Evolutionary conservation across 768 basidiomycete species (phyloP).

Genomic region (Naganishia onofrii): DNA sequence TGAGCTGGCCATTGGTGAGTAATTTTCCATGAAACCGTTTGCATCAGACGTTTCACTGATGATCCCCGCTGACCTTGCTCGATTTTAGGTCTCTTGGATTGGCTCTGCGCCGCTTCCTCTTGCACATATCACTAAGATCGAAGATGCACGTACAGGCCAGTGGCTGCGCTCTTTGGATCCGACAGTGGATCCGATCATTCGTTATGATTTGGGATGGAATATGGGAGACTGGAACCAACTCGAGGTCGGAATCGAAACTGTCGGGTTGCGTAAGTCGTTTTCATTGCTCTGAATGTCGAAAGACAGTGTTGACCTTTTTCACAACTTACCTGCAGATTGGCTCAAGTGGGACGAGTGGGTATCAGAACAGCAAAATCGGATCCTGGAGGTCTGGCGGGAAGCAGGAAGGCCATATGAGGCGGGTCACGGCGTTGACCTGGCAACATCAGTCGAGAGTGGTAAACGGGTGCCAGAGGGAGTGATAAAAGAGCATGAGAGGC

Average conservation of each 20-base stretch:
- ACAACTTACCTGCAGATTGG: conserved; percentile 48
- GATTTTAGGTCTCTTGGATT: conserved; percentile 51
- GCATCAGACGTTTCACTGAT: neutral
- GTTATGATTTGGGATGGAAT: conserved; percentile 52
- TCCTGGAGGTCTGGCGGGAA: conserved; percentile 45
- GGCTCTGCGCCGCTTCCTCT: conserved; percentile 51
- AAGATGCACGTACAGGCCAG: conserved; percentile 55
- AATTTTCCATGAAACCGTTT: neutral
- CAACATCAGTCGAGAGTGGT: conserved; percentile 43
- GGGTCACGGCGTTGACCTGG: conserved; percentile 46
- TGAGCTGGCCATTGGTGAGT: conserved; percentile 53
- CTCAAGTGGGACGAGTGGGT: conserved; percentile 51
- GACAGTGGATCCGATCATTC: conserved; percentile 47
- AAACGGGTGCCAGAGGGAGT: conserved; percentile 44
- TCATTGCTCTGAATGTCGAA: neutral
- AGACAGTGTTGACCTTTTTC: neutral
- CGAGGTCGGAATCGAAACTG: conserved; percentile 46
- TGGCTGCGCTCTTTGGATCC: conserved; percentile 53
- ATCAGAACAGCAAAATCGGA: conserved; percentile 40
- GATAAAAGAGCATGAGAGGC: conserved; percentile 48
- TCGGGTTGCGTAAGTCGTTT: conserved; percentile 50
- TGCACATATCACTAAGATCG: conserved; percentile 51
- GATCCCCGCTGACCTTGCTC: neutral
- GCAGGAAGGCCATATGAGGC: conserved; percentile 43
- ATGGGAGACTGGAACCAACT: conserved; percentile 54